phyloP scores from a whole-genome alignment of 805 yeast species.

The Dipodascopsis uninucleata region DNA sequence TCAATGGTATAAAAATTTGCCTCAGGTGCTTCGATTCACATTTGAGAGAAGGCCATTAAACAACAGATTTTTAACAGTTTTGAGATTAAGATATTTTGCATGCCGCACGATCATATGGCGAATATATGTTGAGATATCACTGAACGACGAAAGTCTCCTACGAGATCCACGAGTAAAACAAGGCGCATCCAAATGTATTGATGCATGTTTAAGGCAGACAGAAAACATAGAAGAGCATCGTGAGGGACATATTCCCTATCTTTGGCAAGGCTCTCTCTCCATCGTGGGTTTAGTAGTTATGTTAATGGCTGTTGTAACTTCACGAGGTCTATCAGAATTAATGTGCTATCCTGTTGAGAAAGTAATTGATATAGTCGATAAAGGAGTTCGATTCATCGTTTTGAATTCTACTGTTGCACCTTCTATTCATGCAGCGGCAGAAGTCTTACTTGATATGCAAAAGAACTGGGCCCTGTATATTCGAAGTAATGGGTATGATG shows the following conservation, averaged over 20 bases:
- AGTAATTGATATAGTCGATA: slow-evolving; percentile 7
- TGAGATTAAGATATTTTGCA: slow-evolving; percentile 18
- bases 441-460: slow-evolving; percentile 5
- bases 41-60: slow-evolving; percentile 7
- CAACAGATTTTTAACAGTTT: slow-evolving; percentile 9
- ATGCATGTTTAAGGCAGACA: slow-evolving; percentile 14
- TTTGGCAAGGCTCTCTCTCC: slow-evolving; percentile 24
- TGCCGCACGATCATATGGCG: slow-evolving; percentile 19
- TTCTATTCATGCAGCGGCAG: slow-evolving; percentile 15
- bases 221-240: slow-evolving; percentile 14
- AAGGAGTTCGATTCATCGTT: slow-evolving; percentile 3
- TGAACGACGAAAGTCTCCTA: slow-evolving; percentile 11
- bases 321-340: slow-evolving; percentile 5
- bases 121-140: slow-evolving; percentile 11
- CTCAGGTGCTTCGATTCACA: slow-evolving; percentile 5
- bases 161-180: slow-evolving; percentile 5
- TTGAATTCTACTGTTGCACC: slow-evolving; percentile 13
- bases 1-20: slow-evolving; percentile 21
- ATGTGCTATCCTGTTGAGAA: slow-evolving; percentile 1
- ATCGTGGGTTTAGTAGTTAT: slow-evolving; percentile 6
- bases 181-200: slow-evolving; percentile 17
- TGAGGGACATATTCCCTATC: slow-evolving; percentile 14
- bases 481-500: too few species aligned
- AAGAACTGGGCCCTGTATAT: slow-evolving; percentile 7
- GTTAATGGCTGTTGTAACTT: slow-evolving; percentile 16